Evolutionary conservation across 805 yeast species (phyloP), one percentile per base, ranked within the genome.

Genomic region (Saccharomycopsis oosterbeekiorum): DNA sequence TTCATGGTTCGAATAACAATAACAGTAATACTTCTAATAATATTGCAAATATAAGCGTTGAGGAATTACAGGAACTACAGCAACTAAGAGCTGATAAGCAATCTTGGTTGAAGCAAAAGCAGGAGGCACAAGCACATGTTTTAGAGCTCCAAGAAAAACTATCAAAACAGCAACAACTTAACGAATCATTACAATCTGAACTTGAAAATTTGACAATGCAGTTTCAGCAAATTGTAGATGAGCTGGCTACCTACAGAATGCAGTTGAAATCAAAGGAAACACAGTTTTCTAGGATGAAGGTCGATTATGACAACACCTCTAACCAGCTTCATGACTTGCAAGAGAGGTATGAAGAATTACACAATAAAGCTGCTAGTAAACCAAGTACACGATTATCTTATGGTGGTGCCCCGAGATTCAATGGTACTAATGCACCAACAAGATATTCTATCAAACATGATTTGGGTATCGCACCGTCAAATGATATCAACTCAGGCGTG

Each of bases 191-290:
- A 68, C 69, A 56, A 61, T 68, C 55, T 69, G 72, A 60, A 57
- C 72, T 10, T 70, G 71, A 55, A 68, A 71, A 47, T 67, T 69
- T 24, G 67, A 65, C 54, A 64, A 68, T 1, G 73, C 71, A 55
- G 72, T 71, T 59, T 67, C 71, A 36, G 69, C 71, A 36, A 64
- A 73, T 29, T 54, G 69, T 63, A 11, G 61, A 62, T 43, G 63
- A 82, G 57, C 77, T 78, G 57, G 81, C 85, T 2, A 76, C 76
- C 50, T 76, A 79, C 56, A 74, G 74, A 54, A 74, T 85, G 66
- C 74, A 78, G 60, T 69, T 82, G 26, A 86, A 86, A 69, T 84
- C 88, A 39, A 84, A 83, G 65, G 94, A 88, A 57, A 82, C 89
- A 0, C 90, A 85, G 68, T 70, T 88, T 9, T 75, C 79, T 53